phyloP scores from a whole-genome alignment of 768 basidiomycete genomes.

The Kwoniella dendrophila region DNA sequence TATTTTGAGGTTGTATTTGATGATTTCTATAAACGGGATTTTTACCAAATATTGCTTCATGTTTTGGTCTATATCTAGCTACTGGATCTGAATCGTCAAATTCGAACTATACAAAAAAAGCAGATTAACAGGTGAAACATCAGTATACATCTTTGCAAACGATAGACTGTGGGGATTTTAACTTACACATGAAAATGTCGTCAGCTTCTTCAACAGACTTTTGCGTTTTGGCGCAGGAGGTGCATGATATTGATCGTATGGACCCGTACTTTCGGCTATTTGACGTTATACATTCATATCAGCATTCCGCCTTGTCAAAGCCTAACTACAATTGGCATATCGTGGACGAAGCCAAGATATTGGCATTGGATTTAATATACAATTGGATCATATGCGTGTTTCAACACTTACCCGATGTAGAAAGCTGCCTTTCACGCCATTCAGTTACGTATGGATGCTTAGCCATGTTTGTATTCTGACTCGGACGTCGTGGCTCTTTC shows the following conservation, averaged over 20 bases:
- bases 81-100: conserved; percentile 20
- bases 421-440: conserved; percentile 10
- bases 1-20: conserved; percentile 10
- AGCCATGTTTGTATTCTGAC: neutral
- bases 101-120: conserved; percentile 3
- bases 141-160: too few relatives aligned
- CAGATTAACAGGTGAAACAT: neutral
- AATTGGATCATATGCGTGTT: too few relatives aligned
- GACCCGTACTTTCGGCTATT: conserved; percentile 4
- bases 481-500: neutral
- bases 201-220: neutral
- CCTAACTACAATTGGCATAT: neutral
- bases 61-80: conserved; percentile 8
- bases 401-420: neutral
- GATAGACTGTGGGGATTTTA: neutral
- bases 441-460: conserved; percentile 10
- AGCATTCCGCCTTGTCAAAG: neutral
- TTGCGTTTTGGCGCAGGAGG: neutral
- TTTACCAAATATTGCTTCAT: conserved; percentile 17
- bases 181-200: conserved; percentile 15
- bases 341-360: neutral
- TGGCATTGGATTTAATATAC: too few relatives aligned
- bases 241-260: conserved; percentile 1
- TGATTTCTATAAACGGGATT: conserved; percentile 10
- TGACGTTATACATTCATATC: neutral